Percentiles rank a stretch among this genome's conserved stretches.
phyloP scores from a whole-genome alignment of 2,329 filamentous ascomycete species.

The Tolypocladium ovalisporum region DNA sequence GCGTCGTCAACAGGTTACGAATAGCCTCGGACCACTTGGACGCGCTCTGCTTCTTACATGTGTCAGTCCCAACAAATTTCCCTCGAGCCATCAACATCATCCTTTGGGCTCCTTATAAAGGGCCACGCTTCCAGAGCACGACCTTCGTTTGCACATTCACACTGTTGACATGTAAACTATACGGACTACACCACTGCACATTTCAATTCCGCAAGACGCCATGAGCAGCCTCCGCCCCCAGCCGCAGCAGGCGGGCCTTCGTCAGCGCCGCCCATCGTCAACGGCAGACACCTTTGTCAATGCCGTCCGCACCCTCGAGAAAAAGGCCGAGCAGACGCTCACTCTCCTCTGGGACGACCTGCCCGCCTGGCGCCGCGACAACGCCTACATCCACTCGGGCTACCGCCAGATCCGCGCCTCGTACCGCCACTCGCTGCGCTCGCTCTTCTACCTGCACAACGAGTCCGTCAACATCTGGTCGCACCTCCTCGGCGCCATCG shows the following conservation, averaged over 20 bases:
- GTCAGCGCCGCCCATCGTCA: constrained; percentile 18
- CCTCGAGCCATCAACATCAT: neutral
- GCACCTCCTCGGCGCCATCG: constrained; percentile 52
- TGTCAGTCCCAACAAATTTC: neutral
- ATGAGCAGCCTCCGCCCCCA: neutral
- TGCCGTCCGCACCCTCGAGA: constrained; percentile 23
- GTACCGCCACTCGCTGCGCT: constrained; percentile 32
- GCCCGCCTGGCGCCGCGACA: constrained; percentile 48
- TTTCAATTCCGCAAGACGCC: neutral
- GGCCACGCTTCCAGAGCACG: neutral
- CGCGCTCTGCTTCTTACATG: neutral
- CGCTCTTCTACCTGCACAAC: constrained; percentile 46
- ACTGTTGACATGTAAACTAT: neutral
- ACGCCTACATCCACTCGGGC: constrained; percentile 41
- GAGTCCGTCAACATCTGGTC: constrained; percentile 55
- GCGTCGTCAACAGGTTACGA: neutral
- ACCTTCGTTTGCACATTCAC: neutral
- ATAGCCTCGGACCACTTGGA: neutral
- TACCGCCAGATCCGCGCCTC: constrained; percentile 42
- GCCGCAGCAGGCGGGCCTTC: neutral
- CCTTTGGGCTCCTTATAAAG: neutral
- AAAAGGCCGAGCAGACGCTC: constrained; percentile 27
- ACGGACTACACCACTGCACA: too few species aligned
- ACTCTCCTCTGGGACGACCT: constrained; percentile 48
- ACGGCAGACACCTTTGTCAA: constrained; percentile 12